These are phyloP conservation scores for Trichoderma harzianum DNA, from an alignment of 2,329 filamentous ascomycete genomes.

Conservation along the genomic window DNA sequence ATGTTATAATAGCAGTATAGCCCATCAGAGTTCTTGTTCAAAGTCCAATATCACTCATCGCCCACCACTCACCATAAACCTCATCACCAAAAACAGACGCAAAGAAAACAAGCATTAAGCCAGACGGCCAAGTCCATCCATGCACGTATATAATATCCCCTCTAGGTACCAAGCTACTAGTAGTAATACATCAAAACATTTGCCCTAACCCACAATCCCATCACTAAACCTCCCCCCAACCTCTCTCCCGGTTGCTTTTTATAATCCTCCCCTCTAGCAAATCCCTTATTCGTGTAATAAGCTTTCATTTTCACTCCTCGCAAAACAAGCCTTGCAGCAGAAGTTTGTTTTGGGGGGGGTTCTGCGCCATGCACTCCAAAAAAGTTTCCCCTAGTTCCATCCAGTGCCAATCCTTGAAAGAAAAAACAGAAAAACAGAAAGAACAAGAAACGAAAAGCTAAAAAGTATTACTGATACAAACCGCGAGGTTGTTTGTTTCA, in stretches of 20 bases:
- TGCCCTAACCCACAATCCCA: neutral
- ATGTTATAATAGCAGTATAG: neutral
- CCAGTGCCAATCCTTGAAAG: slow-evolving; percentile 4
- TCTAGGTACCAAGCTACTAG: neutral
- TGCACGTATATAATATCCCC: neutral
- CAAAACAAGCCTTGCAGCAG: neutral
- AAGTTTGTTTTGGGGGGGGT: neutral
- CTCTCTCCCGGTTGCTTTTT: neutral
- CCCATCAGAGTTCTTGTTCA: neutral
- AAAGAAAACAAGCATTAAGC: neutral
- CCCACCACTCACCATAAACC: neutral
- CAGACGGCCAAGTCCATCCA: neutral
- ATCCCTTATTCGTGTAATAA: neutral
- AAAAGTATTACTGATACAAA: slow-evolving; percentile 14
- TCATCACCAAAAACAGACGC: neutral
- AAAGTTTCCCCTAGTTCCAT: slow-evolving; percentile 1
- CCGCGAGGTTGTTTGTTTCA: neutral
- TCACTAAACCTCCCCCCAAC: neutral
- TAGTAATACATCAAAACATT: slow-evolving; percentile 7
- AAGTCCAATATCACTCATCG: neutral
- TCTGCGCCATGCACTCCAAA: slow-evolving; percentile 11
- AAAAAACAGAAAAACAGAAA: neutral
- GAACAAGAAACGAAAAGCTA: neutral
- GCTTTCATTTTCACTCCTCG: neutral
- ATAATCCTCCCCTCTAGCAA: neutral